Percentiles rank a stretch among this genome's conserved stretches.
Evolutionary conservation across 495 filamentous ascomycete species (phyloP).

Genomic region (Daldinia bambusicola): DNA sequence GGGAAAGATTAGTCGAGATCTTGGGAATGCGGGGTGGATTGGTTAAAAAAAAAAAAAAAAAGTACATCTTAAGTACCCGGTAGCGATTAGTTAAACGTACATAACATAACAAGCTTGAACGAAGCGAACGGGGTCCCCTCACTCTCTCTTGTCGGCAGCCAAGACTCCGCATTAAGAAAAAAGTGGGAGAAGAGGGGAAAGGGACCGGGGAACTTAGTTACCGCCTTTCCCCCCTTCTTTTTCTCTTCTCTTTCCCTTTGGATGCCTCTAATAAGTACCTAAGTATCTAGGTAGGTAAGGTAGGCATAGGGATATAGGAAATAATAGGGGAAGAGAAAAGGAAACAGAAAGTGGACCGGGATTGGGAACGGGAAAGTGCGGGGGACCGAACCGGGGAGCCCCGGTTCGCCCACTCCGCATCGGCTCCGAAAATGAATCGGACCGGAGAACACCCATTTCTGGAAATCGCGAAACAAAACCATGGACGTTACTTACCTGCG

Average conservation of each 20-base stretch:
- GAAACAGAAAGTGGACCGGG: neutral
- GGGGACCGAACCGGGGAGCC: constrained; percentile 15
- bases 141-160: constrained; percentile 20
- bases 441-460: constrained; percentile 33
- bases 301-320: no score
- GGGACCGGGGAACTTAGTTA: neutral
- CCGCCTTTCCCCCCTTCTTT: neutral
- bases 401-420: constrained; percentile 38
- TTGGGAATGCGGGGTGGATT: constrained; percentile 6
- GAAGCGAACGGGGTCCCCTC: neutral
- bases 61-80: neutral
- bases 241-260: neutral
- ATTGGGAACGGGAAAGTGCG: neutral
- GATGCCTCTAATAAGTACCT: no score
- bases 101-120: neutral
- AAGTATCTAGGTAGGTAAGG: no score
- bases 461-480: constrained; percentile 10
- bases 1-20: constrained; percentile 43
- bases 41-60: no score
- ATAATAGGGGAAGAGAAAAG: neutral
- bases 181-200: neutral
- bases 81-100: neutral
- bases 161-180: constrained; percentile 37
- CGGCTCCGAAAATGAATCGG: constrained; percentile 45
- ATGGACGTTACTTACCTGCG: neutral